Evolutionary conservation across 2,329 filamentous ascomycete species (phyloP).

Genomic region (Akanthomyces muscarius): DNA sequence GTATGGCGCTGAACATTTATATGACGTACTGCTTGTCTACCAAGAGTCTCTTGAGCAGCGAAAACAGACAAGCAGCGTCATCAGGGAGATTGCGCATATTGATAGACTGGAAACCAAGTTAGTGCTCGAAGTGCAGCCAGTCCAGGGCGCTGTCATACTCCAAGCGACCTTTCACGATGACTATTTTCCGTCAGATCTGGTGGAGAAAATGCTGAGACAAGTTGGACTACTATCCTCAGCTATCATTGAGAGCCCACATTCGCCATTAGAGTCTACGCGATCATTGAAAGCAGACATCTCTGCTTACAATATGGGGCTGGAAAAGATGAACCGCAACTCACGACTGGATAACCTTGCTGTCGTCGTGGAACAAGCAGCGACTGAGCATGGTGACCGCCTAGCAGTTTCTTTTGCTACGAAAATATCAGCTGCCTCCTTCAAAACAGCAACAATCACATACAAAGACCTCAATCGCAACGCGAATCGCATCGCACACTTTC

Average conservation of each 20-base stretch:
- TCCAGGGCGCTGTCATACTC: constrained; percentile 36
- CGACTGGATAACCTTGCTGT: constrained; percentile 58
- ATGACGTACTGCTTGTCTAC: constrained; percentile 78
- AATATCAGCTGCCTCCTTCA: constrained; percentile 7
- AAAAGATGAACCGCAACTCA: constrained; percentile 6
- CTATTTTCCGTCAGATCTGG: constrained; percentile 50
- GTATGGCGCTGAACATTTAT: constrained; percentile 55
- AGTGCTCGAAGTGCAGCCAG: constrained; percentile 72
- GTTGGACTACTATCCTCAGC: constrained; percentile 48
- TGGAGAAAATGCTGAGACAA: constrained; percentile 55
- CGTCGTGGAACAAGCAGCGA: constrained; percentile 47
- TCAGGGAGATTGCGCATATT: constrained; percentile 55
- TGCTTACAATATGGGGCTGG: constrained; percentile 5
- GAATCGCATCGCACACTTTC: constrained; percentile 56
- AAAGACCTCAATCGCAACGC: constrained; percentile 57
- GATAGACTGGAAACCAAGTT: constrained; percentile 76
- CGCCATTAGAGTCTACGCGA: not conserved
- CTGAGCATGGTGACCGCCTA: not conserved
- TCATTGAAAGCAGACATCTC: not conserved
- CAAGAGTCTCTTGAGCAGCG: constrained; percentile 62
- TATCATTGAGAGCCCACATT: constrained; percentile 27
- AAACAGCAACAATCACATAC: constrained; percentile 56
- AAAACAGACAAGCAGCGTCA: constrained; percentile 27
- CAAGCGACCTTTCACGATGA: constrained; percentile 46
- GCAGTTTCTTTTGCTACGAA: constrained; percentile 14